Evolutionary conservation across 2,329 filamentous ascomycete genomes (phyloP).

Genomic region (Pseudogymnoascus pannorum): DNA sequence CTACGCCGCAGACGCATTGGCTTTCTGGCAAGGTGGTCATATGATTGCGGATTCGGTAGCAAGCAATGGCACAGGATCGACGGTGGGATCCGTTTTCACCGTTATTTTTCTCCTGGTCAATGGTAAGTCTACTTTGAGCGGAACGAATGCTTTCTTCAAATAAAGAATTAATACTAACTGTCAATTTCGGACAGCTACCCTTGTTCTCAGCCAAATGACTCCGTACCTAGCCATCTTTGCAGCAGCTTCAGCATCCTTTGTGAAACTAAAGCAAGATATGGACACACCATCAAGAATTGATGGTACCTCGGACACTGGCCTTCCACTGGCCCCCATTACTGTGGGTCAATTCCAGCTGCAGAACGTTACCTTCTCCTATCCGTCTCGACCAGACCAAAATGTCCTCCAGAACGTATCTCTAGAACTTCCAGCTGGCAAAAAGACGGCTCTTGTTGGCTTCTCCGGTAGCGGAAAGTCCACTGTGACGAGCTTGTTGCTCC

Average conservation of each 20-base stretch:
- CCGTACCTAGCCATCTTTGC: slow-evolving; percentile 44
- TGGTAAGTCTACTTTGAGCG: slow-evolving; percentile 7
- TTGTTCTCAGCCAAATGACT: slow-evolving; percentile 43
- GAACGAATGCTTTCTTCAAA: background rate
- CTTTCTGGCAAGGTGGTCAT: slow-evolving; percentile 51
- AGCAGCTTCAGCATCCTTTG: slow-evolving; percentile 9
- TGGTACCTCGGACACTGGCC: background rate
- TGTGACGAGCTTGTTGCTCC: slow-evolving; percentile 64
- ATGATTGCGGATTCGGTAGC: slow-evolving; percentile 30
- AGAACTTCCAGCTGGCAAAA: slow-evolving; percentile 53
- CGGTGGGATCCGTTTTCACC: slow-evolving; percentile 34
- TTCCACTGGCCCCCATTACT: background rate
- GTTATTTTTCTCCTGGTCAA: slow-evolving; percentile 46
- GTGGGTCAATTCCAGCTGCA: slow-evolving; percentile 11
- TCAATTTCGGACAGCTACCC: slow-evolving; percentile 32
- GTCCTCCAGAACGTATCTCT: slow-evolving; percentile 63
- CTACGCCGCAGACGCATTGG: slow-evolving; percentile 50
- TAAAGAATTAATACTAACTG: background rate
- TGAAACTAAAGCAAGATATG: slow-evolving; percentile 27
- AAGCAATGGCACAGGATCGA: slow-evolving; percentile 36
- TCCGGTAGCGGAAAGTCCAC: slow-evolving; percentile 94
- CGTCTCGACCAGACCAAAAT: slow-evolving; percentile 41
- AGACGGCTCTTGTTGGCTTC: slow-evolving; percentile 70
- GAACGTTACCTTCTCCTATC: slow-evolving; percentile 59
- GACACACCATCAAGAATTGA: slow-evolving; percentile 4